phyloP scores from a whole-genome alignment of 805 yeast species.

The Monosporozyma aerobia region DNA sequence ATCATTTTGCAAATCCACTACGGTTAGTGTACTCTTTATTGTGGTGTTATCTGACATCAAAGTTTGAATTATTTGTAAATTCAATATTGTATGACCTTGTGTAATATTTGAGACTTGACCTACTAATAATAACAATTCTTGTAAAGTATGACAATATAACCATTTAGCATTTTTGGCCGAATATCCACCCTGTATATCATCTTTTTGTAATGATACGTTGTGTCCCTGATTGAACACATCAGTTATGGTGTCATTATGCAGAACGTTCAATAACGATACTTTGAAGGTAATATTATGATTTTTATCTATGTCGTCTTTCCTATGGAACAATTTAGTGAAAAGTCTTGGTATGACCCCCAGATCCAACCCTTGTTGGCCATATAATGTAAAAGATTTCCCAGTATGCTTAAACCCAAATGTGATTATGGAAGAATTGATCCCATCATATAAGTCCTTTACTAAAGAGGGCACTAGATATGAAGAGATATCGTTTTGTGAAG shows the following conservation, averaged over 20 bases:
- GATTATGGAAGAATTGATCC: conserved; percentile 68
- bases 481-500: conserved; percentile 3
- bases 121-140: background rate
- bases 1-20: background rate
- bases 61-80: background rate
- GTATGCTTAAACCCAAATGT: conserved; percentile 78
- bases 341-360: conserved; percentile 70
- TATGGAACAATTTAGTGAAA: conserved; percentile 43
- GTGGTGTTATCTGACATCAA: background rate
- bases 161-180: conserved; percentile 20
- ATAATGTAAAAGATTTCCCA: conserved; percentile 71
- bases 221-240: conserved; percentile 37
- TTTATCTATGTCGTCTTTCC: background rate
- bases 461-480: conserved; percentile 1
- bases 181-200: conserved; percentile 31
- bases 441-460: conserved; percentile 26
- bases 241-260: conserved; percentile 57
- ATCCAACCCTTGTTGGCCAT: conserved; percentile 38
- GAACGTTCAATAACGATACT: conserved; percentile 71
- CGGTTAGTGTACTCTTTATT: background rate
- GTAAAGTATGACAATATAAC: conserved; percentile 24
- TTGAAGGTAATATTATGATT: conserved; percentile 44
- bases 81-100: background rate
- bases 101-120: background rate
- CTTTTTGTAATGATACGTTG: background rate